phyloP scores from a whole-genome alignment of 192 early-diverging fungal species.

The Coemansia javaensis region DNA sequence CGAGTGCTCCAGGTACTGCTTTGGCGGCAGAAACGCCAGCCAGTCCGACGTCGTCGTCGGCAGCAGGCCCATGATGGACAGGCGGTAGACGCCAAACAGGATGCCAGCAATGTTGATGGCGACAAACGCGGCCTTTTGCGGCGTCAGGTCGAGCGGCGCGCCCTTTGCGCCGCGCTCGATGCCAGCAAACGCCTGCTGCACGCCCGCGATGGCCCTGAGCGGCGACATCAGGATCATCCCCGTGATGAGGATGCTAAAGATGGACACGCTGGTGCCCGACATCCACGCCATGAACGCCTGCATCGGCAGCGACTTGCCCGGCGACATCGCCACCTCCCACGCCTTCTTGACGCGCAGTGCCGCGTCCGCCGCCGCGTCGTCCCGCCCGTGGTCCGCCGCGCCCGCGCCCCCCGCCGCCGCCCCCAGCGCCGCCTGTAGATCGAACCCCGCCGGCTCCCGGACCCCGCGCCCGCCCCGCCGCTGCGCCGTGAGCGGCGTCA shows the following conservation, averaged over 20 bases:
- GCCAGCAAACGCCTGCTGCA: constrained; percentile 71
- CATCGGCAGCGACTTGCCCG: constrained; percentile 93
- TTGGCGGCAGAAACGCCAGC: constrained; percentile 85
- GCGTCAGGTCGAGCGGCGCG: constrained; percentile 47
- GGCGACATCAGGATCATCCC: constrained; percentile 93
- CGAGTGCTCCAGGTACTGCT: constrained; percentile 44
- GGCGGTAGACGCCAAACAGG: constrained; percentile 85
- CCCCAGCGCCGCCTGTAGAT: constrained; percentile 11
- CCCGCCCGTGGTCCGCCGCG: constrained; percentile 2
- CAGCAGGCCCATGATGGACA: constrained; percentile 89
- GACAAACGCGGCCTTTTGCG: constrained; percentile 84
- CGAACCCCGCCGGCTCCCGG: constrained; percentile 37
- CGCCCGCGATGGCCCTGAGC: constrained; percentile 66
- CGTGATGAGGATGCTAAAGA: constrained; percentile 92
- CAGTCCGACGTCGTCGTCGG: constrained; percentile 92
- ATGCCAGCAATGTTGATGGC: constrained; percentile 76
- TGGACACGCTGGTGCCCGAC: constrained; percentile 94
- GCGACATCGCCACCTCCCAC: constrained; percentile 88
- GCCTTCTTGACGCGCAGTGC: constrained; percentile 72
- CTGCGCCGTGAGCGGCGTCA: constrained; percentile 26
- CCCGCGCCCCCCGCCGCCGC: not conserved
- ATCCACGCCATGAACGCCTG: constrained; percentile 98
- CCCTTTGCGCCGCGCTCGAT: constrained; percentile 59
- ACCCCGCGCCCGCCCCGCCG: not conserved
- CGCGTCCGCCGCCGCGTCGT: constrained; percentile 22